Base-by-base conservation (phyloP, 192 early-diverging fungal genomes). In the Phlyctochytrium bullatum region DNA sequence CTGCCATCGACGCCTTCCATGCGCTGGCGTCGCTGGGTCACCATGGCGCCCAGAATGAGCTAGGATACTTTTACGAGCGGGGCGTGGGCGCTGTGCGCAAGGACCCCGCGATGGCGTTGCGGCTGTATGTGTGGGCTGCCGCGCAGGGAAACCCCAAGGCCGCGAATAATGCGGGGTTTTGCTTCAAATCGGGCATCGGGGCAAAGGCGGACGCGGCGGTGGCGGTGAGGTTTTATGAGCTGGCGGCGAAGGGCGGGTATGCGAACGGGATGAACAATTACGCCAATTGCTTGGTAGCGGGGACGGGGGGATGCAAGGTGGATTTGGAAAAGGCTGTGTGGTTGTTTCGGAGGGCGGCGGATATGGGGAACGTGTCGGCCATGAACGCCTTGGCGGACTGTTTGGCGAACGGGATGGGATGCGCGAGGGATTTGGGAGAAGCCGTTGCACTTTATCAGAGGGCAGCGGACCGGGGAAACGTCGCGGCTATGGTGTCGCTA, bases 1-100 rank as follows among this genome's bases (percentile, higher is more conserved):
- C 3, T 47, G 36, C 27, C 69, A 33, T 52, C 10, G 12, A 67
- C 40, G 20, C 64, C 58, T 27, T 4, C 36, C 47, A 52, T 64
- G 40, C 54, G 6, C 40, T 47, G 6, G 40, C 40, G 10, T 47
- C 40, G 40, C 6, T 14, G 20, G 40, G 40, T 14, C 40, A 47
- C 20, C 40, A 6, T 20, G 40, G 40, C 10, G 6, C 40, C 6
- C 40, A 47, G 20, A 47, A 47, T 47, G 40, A 47, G 20, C 20
- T 47, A 20, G 40, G 40, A 14, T 6, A 14, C 40, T 47, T 47
- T 47, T 47, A 47, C 20, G 40, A 47, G 20, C 6, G 40, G 40
- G 40, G 40, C 40, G 10, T 47, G 6, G 40, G 40, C 6, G 40
- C 10, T 14, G 6, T 6, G 10, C 6, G 20, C 6, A 6, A 20